Conservation (phyloP, 495 filamentous ascomycete genomes). For the Amorphotheca resinae region DNA sequence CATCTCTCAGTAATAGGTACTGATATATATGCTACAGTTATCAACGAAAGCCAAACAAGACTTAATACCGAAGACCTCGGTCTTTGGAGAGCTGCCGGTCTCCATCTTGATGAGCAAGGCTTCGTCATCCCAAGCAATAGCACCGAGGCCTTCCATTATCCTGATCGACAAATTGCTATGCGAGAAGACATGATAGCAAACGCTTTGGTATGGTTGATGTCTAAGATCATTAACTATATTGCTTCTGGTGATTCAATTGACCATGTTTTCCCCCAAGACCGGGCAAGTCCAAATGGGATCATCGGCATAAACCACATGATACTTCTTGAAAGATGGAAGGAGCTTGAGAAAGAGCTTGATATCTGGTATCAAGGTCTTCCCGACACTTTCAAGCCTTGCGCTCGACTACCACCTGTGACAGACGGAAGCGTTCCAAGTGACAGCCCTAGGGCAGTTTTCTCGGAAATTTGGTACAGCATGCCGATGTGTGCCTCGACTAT, state of each 20-base stretch:
- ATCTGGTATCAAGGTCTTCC: conserved; percentile 47
- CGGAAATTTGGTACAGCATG: conserved; percentile 50
- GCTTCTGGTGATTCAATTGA: conserved; percentile 34
- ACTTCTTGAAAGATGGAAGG: conserved; percentile 43
- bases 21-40: too few species aligned
- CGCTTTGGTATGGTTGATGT: conserved; percentile 48
- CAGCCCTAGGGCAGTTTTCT: conserved; percentile 28
- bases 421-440: conserved; percentile 17
- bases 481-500: conserved; percentile 52
- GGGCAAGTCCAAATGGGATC: conserved; percentile 26
- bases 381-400: conserved; percentile 42
- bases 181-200: conserved; percentile 52
- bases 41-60: conserved; percentile 47
- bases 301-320: conserved; percentile 40
- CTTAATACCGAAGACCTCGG: conserved; percentile 47
- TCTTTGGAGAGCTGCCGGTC: conserved; percentile 49
- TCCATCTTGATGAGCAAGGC: conserved; percentile 42
- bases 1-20: too few species aligned
- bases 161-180: conserved; percentile 38
- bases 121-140: conserved; percentile 43
- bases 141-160: conserved; percentile 29
- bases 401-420: conserved; percentile 25
- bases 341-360: conserved; percentile 42
- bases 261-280: conserved; percentile 26
- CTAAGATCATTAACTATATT: conserved; percentile 50